phyloP scores from a whole-genome alignment of 2,329 filamentous ascomycete genomes.

The Calycina herbarum region DNA sequence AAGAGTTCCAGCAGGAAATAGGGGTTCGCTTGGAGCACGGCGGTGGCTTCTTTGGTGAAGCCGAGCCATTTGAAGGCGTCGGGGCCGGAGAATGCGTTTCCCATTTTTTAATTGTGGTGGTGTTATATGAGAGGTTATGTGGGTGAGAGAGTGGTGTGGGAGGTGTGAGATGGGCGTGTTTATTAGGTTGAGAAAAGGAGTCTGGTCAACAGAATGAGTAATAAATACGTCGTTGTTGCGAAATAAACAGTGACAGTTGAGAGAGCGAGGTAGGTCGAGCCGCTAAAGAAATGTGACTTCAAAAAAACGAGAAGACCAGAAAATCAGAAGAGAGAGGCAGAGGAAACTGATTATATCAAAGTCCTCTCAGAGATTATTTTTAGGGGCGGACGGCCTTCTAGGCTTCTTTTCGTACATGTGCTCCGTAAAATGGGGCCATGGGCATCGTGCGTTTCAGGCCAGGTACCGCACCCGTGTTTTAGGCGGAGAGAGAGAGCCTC shows the following conservation, averaged over 20 bases:
- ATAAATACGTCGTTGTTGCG: too few relatives aligned
- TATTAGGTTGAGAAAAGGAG: too few relatives aligned
- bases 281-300: neutral
- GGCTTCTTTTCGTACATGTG: too few relatives aligned
- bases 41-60: conserved; percentile 37
- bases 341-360: conserved; percentile 1
- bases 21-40: conserved; percentile 33
- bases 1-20: conserved; percentile 32
- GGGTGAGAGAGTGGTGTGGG: too few relatives aligned
- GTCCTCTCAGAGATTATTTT: neutral
- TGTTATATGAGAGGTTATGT: too few relatives aligned
- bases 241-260: neutral
- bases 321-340: neutral
- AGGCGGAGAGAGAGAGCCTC: too few relatives aligned
- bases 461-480: too few relatives aligned
- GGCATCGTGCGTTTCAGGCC: too few relatives aligned
- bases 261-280: neutral
- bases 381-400: neutral
- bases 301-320: neutral
- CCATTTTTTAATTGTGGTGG: conserved; percentile 23
- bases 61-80: conserved; percentile 38
- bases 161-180: too few relatives aligned
- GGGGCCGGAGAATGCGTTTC: conserved; percentile 36
- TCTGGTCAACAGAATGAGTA: too few relatives aligned
- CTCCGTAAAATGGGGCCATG: too few relatives aligned